These are phyloP conservation scores for Mollisia scopiformis DNA, from an alignment of 2,329 filamentous ascomycete genomes.

Conservation along the genomic window DNA sequence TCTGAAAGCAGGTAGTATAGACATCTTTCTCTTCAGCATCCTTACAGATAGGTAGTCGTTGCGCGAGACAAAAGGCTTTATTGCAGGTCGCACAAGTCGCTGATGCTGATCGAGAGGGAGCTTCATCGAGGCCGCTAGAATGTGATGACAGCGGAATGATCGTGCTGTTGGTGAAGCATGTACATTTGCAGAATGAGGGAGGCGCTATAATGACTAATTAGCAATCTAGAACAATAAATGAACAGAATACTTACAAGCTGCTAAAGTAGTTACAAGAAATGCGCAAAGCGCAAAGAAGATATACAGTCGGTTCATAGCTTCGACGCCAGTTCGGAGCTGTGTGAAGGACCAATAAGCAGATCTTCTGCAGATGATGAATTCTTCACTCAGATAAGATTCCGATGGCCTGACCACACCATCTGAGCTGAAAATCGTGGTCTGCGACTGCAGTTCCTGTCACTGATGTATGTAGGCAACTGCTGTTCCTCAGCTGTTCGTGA, in stretches of 20 bases:
- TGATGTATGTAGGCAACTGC: not conserved
- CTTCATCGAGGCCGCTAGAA: constrained; percentile 26
- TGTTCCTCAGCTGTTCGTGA: constrained; percentile 7
- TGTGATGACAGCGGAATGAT: constrained; percentile 58
- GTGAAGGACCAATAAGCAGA: not conserved
- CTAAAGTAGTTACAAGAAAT: constrained; percentile 29
- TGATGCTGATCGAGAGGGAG: constrained; percentile 39
- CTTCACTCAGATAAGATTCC: not conserved
- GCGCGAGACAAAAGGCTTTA: constrained; percentile 63
- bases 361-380: not conserved
- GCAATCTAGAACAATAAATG: not conserved
- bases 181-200: constrained; percentile 71
- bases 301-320: constrained; percentile 24
- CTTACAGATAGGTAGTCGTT: constrained; percentile 65
- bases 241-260: constrained; percentile 30
- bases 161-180: constrained; percentile 70
- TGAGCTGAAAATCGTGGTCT: not conserved
- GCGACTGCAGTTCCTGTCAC: not conserved
- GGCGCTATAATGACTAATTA: constrained; percentile 49
- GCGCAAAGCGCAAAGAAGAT: constrained; percentile 28
- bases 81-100: constrained; percentile 64
- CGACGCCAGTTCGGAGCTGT: not conserved
- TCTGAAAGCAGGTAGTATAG: constrained; percentile 66
- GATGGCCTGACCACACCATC: constrained; percentile 9
- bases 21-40: constrained; percentile 64